Base-by-base conservation (phyloP, 768 basidiomycete species). In the Rhizopogon salebrosus region DNA sequence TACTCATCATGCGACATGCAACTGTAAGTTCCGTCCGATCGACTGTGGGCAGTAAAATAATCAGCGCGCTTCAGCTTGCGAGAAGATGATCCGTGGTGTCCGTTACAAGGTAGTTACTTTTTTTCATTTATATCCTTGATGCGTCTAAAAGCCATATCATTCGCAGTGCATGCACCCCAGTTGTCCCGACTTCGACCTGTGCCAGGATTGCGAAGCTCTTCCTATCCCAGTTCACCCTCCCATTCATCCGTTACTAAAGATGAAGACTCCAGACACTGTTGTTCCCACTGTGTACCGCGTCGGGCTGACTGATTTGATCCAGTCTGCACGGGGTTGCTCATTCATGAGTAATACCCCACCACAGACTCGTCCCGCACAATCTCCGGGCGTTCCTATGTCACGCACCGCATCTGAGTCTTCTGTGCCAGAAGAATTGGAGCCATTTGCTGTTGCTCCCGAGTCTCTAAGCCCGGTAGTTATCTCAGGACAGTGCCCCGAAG, bases 141-240 rank as follows among this genome's bases (percentile, higher is more conserved):
- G 1, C n/a, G 1, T 52, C 52, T 54, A n/a, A 62, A 48, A 31
- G 37, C 16, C 22, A 22, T 8, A 10, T 46, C 31, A 13, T 31
- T n/a, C 55, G 27, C 56, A 89, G 86, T 95, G 92, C 69, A 84
- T 90, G 80, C 83, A 92, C 62, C 75, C 81, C 13, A 70, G 72
- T 3, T 95, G 92, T 69, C 76, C 79, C 0, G 88, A 93, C 65
- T 92, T 83, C 59, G 92, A 95, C 61, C 75, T 94, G 16, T 95
- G 92, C 69, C 73, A 76, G 53, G 67, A 67, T 49, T 95, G 92
- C 68, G 92, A 93, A 69, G 84, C 89, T 5, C 75, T 82, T 52
- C 92, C 92, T 0, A 87, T 92, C 54, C 70, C 83, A 5, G 73
- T 88, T 11, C 92, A 95, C 64, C 88, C 89, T 0, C 53, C 65